phyloP scores from a whole-genome alignment of 768 basidiomycete species.

The Boletellus emodensis region DNA sequence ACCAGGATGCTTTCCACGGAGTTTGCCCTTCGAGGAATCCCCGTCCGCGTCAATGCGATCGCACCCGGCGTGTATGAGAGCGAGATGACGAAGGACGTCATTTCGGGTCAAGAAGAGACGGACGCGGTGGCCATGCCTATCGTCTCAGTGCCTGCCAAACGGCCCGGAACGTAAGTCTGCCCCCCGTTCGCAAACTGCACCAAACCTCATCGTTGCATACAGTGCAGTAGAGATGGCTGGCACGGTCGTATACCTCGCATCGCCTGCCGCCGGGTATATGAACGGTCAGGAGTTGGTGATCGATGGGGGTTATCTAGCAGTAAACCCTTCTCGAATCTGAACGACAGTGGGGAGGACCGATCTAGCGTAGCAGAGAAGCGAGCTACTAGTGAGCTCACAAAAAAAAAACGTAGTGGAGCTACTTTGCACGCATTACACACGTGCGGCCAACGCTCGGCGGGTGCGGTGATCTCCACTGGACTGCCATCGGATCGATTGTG shows the following conservation, averaged over 20 bases:
- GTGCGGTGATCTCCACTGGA: too few relatives aligned
- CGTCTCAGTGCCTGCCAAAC: slow-evolving; percentile 55
- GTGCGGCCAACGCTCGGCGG: too few relatives aligned
- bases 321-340: slow-evolving; percentile 59
- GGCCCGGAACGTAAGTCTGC: slow-evolving; percentile 63
- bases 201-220: slow-evolving; percentile 2
- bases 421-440: too few relatives aligned
- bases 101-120: slow-evolving; percentile 42
- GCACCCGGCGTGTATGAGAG: slow-evolving; percentile 76
- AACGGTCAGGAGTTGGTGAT: slow-evolving; percentile 77
- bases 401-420: too few relatives aligned
- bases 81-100: slow-evolving; percentile 62
- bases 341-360: background rate
- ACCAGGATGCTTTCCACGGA: slow-evolving; percentile 76
- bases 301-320: slow-evolving; percentile 70
- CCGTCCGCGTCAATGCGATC: slow-evolving; percentile 69
- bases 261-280: slow-evolving; percentile 66
- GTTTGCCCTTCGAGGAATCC: slow-evolving; percentile 61
- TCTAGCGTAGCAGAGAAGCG: background rate
- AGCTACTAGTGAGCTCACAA: too few relatives aligned
- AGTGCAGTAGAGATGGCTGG: slow-evolving; percentile 76
- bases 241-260: slow-evolving; percentile 71
- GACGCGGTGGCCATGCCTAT: slow-evolving; percentile 59
- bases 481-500: too few relatives aligned
- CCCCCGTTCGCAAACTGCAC: background rate